These are phyloP conservation scores for Talaromyces sp. DNA, from an alignment of 2,329 filamentous ascomycete genomes.

Conservation along the genomic window DNA sequence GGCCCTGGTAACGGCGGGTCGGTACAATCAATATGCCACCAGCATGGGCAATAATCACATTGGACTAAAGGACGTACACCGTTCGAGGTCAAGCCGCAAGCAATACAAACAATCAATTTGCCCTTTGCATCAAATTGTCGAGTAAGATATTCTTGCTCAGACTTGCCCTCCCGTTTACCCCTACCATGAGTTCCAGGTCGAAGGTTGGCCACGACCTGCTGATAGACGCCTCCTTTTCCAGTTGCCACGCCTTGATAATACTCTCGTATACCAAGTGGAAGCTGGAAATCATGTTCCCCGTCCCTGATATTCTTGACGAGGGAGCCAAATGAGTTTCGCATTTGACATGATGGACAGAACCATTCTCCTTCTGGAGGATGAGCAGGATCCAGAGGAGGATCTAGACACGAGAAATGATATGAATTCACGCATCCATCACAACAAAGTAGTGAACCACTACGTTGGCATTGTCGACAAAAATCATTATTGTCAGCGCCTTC, in stretches of 20 bases:
- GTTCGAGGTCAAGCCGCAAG: constrained; percentile 65
- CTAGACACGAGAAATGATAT: constrained; percentile 85
- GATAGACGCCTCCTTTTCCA: constrained; percentile 74
- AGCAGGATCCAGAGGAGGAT: constrained; percentile 68
- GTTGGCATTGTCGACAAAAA: constrained; percentile 80
- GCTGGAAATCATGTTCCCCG: constrained; percentile 65
- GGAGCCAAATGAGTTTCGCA: constrained; percentile 59
- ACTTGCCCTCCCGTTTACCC: constrained; percentile 15
- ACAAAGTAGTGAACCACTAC: constrained; percentile 80
- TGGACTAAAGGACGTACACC: constrained; percentile 71
- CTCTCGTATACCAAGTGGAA: constrained; percentile 68
- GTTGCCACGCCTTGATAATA: constrained; percentile 78
- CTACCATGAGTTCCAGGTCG: constrained; percentile 24
- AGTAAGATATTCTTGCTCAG: constrained; percentile 32
- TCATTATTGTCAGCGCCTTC: constrained; percentile 71
- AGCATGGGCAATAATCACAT: constrained; percentile 76
- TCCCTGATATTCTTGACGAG: constrained; percentile 64
- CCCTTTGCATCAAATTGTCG: constrained; percentile 69
- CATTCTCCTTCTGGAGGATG: constrained; percentile 68
- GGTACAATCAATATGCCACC: constrained; percentile 91
- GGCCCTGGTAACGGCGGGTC: constrained; percentile 78
- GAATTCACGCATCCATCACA: constrained; percentile 89
- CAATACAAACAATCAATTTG: constrained; percentile 71
- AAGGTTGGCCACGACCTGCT: constrained; percentile 56
- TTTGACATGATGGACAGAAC: constrained; percentile 67